A percentile compares a stretch with the other conserved stretches of the same genome.
These are phyloP conservation scores for Penicillium goetzii DNA, from an alignment of 495 filamentous ascomycete species.

Conservation along the genomic window DNA sequence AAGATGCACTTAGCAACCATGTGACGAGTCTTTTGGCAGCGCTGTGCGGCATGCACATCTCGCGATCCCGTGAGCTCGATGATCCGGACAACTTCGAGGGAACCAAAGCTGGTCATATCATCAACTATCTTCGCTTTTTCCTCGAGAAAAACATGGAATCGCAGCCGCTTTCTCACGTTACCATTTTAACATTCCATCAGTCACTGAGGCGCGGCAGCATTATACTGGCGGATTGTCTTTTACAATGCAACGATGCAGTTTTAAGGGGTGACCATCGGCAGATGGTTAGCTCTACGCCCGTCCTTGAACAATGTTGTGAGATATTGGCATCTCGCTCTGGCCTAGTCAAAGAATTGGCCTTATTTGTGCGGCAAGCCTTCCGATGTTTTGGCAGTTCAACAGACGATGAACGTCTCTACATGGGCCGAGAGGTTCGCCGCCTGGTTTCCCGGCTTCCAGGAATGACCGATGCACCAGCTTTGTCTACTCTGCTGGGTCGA, in stretches of 20 bases:
- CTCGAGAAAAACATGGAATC: slow-evolving; percentile 35
- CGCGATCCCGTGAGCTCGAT: slow-evolving; percentile 36
- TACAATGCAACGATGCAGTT: slow-evolving; percentile 38
- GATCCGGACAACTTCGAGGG: slow-evolving; percentile 18
- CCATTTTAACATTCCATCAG: slow-evolving; percentile 27
- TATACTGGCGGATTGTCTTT: slow-evolving; percentile 39
- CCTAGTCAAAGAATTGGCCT: slow-evolving; percentile 43
- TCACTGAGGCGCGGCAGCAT: slow-evolving; percentile 44
- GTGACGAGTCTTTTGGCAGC: slow-evolving; percentile 45
- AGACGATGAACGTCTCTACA: slow-evolving; percentile 30
- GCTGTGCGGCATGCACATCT: slow-evolving; percentile 49
- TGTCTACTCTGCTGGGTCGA: slow-evolving; percentile 39
- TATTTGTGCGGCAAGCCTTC: slow-evolving; percentile 42
- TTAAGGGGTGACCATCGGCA: slow-evolving; percentile 7
- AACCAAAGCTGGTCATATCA: slow-evolving; percentile 34
- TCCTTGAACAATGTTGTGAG: slow-evolving; percentile 24
- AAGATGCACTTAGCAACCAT: slow-evolving; percentile 51
- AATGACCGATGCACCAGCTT: slow-evolving; percentile 25
- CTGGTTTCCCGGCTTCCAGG: slow-evolving; percentile 37
- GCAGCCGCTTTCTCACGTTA: slow-evolving; percentile 6
- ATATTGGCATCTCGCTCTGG: slow-evolving; percentile 36
- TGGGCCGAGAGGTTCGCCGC: slow-evolving; percentile 32
- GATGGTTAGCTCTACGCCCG: slow-evolving; percentile 13
- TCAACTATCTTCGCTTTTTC: slow-evolving; percentile 31
- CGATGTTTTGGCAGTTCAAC: slow-evolving; percentile 37